Base-by-base conservation (phyloP, 139 green algal species). In the Chlorella sorokiniana region DNA sequence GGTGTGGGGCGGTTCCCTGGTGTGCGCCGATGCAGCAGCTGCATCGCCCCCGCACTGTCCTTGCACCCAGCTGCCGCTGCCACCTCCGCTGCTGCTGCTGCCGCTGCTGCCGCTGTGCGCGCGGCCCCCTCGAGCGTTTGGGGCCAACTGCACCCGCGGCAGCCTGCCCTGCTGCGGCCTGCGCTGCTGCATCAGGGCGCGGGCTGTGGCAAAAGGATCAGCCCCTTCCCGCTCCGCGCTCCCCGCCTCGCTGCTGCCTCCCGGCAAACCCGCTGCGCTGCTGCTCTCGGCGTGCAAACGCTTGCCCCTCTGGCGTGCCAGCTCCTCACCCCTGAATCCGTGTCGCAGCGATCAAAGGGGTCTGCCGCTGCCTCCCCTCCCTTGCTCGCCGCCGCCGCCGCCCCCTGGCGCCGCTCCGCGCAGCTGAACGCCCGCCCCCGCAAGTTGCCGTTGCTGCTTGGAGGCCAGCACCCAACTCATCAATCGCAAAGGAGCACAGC, bases 401-500 rank as follows among this genome's bases (percentile, higher is more conserved):
- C 42, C 44, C 11, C 22, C 67, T 52, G 38, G 37, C 42, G 14
- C 42, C 29, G 4, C 69, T 29, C 7, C 29, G 37, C 14, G 4
- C 41, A 3, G 38, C 61, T n/a, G 42, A 83, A 37, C 22, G 33
- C 23, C 3, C 35, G 11, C 64, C 33, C 18, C 64, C n/a, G n/a
- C n/a, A n/a, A n/a, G n/a, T n/a, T n/a, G n/a, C n/a, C n/a, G n/a
- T n/a, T n/a, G n/a, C n/a, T n/a, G n/a, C n/a, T n/a, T n/a, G n/a
- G n/a, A 48, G 18, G 33, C 33, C 35, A 31, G 7, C 33, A 42
- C 69, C 89, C 77, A 76, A 41, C 70, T 97, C 93, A 76, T 97
- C 93, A 9, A 97, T 83, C 18, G 92, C 93, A 86, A 97, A 92
- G 18, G 86, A 84, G 9, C 79, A 76, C 20, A 96, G 70, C 4